phyloP scores from a whole-genome alignment of 2,329 filamentous ascomycete genomes.

The Xylariomycetidae sp. region DNA sequence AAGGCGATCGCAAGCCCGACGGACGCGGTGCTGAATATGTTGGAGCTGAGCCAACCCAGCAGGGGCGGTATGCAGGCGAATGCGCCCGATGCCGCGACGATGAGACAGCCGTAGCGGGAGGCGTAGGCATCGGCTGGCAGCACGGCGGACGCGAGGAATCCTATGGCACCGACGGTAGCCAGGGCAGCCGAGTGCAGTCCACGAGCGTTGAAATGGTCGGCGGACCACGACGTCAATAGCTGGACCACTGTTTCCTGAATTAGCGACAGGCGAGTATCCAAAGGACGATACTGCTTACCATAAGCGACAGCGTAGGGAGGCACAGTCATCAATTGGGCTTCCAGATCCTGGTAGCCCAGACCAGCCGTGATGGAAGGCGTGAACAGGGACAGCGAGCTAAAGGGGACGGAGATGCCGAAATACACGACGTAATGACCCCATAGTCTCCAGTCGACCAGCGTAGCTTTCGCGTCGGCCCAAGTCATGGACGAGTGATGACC shows the following conservation, averaged over 20 bases:
- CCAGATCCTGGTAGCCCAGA: constrained; percentile 28
- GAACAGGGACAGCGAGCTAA: constrained; percentile 35
- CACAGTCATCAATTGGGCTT: constrained; percentile 63
- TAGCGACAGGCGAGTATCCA: neutral
- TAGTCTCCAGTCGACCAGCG: constrained; percentile 60
- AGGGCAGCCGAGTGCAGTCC: constrained; percentile 39
- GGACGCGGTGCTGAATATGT: constrained; percentile 60
- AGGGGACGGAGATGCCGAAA: constrained; percentile 30
- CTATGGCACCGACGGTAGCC: constrained; percentile 39
- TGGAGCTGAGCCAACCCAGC: constrained; percentile 66
- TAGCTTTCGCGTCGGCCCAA: constrained; percentile 65
- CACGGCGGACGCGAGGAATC: constrained; percentile 58
- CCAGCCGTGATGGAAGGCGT: constrained; percentile 54
- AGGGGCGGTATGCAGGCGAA: constrained; percentile 68
- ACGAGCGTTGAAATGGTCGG: constrained; percentile 56
- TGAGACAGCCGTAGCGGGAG: constrained; percentile 63
- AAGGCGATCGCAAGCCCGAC: constrained; percentile 66
- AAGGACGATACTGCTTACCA: constrained; percentile 14
- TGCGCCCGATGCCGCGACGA: constrained; percentile 60
- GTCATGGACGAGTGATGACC: constrained; percentile 59
- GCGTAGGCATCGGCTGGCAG: constrained; percentile 56
- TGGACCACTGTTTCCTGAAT: constrained; percentile 20
- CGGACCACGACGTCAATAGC: constrained; percentile 51
- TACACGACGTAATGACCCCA: constrained; percentile 62
- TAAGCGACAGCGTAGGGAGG: constrained; percentile 59